Percentiles rank a stretch among this genome's conserved stretches.
Evolutionary conservation across 176 grass and related monocot genomes (phyloP).

Genomic region (Juncus inflexus): DNA sequence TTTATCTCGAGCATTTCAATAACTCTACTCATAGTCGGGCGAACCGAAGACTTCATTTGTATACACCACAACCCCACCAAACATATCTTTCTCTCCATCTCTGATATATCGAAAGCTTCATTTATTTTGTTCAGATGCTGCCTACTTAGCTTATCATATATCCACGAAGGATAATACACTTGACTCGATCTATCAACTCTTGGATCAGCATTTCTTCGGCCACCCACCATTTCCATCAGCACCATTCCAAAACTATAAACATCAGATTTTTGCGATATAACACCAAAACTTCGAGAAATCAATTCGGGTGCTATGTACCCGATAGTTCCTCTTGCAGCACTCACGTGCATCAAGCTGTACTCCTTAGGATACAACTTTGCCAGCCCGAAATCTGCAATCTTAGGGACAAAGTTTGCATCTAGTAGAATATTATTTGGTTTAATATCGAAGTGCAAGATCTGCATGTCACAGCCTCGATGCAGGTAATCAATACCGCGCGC

Average conservation of each 20-base stretch:
- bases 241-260: too few relatives aligned
- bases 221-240: constrained; percentile 20
- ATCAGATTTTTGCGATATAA: too few relatives aligned
- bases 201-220: constrained; percentile 28
- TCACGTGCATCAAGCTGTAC: constrained; percentile 29
- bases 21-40: constrained; percentile 12
- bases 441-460: constrained; percentile 67
- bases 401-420: constrained; percentile 30
- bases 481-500: constrained; percentile 49
- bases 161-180: background rate
- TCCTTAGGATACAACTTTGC: constrained; percentile 50
- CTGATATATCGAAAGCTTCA: background rate
- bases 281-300: too few relatives aligned
- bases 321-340: background rate
- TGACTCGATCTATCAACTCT: background rate
- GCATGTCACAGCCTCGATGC: constrained; percentile 47
- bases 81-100: too few relatives aligned
- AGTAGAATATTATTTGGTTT: constrained; percentile 55
- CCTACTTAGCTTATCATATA: too few relatives aligned
- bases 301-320: too few relatives aligned
- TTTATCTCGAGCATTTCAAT: constrained; percentile 19
- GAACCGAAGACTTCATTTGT: constrained; percentile 5
- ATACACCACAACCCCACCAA: background rate
- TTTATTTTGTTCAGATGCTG: too few relatives aligned
- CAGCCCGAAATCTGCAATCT: constrained; percentile 50